A percentile compares a stretch with the other conserved stretches of the same genome.
Evolutionary conservation across 1,284 basidiomycete species (phyloP).

Genomic region (Ustilago curta): DNA sequence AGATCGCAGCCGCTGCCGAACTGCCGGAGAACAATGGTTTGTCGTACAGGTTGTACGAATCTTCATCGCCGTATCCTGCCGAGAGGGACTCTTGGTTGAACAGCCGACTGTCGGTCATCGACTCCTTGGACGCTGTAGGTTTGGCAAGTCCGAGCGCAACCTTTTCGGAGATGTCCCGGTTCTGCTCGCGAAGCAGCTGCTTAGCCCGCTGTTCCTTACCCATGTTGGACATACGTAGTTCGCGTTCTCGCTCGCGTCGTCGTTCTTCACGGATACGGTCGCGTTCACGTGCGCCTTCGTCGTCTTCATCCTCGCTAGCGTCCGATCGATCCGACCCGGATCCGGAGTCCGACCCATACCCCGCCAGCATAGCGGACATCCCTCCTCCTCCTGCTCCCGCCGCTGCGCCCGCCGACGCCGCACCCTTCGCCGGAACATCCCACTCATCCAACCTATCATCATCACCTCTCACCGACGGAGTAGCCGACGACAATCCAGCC

Average conservation of each 20-base stretch:
- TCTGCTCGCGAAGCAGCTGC: conserved; percentile 90
- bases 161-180: conserved; percentile 99
- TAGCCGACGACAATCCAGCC: conserved; percentile 75
- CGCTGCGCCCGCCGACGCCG: conserved; percentile 2
- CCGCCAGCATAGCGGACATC: conserved; percentile 46
- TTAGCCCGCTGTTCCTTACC: conserved; percentile 95
- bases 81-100: conserved; percentile 95
- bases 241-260: conserved; percentile 90
- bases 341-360: conserved; percentile 77
- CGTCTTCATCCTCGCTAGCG: conserved; percentile 63
- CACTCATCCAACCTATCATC: conserved; percentile 37
- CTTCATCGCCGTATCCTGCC: conserved; percentile 84
- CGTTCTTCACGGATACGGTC: conserved; percentile 93
- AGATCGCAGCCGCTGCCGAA: conserved; percentile 94
- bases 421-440: conserved; percentile 11
- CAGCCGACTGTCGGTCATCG: conserved; percentile 93
- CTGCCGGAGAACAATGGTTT: conserved; percentile 95
- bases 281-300: conserved; percentile 81
- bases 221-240: conserved; percentile 99
- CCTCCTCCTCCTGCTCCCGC: conserved; percentile 10
- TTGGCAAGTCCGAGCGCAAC: conserved; percentile 97
- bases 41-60: conserved; percentile 93
- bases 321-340: conserved; percentile 72
- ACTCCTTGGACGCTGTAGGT: conserved; percentile 86
- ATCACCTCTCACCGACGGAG: conserved; percentile 30